These are phyloP conservation scores for Moricandia arvensis DNA, from an alignment of 345 rosid species.

Conservation along the genomic window DNA sequence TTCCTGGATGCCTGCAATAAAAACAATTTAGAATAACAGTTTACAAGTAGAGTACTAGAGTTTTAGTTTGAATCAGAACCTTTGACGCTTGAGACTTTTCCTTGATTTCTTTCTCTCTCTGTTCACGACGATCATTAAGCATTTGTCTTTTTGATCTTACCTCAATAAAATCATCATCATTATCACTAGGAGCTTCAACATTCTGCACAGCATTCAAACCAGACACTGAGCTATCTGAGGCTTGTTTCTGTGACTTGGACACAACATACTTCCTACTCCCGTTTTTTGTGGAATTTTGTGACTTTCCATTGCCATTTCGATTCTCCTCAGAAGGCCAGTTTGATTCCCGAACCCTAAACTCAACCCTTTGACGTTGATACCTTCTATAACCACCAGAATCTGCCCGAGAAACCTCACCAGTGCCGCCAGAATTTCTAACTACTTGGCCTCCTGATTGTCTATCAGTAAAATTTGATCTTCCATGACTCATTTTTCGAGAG, in stretches of 20 bases:
- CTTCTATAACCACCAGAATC: conserved; percentile 65
- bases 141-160: conserved; percentile 98
- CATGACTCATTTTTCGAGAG: conserved; percentile 39
- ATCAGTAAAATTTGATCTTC: conserved; percentile 41
- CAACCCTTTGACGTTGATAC: conserved; percentile 58
- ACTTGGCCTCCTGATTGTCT: conserved; percentile 48
- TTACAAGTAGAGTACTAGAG: conserved; percentile 29
- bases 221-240: conserved; percentile 49
- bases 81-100: conserved; percentile 76
- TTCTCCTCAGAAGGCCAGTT: conserved; percentile 48
- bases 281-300: conserved; percentile 42
- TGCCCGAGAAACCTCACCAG: conserved; percentile 51
- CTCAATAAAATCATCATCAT: conserved; percentile 96
- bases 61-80: conserved; percentile 47
- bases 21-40: conserved; percentile 22
- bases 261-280: conserved; percentile 50
- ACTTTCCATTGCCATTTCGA: conserved; percentile 48
- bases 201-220: conserved; percentile 40
- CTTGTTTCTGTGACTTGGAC: conserved; percentile 54
- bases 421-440: conserved; percentile 52
- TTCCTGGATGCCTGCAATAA: conserved; percentile 56
- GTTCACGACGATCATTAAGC: conserved; percentile 94
- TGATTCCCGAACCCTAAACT: conserved; percentile 75
- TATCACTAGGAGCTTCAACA: conserved; percentile 81
- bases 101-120: conserved; percentile 92